Base-by-base conservation (phyloP, 2,329 filamentous ascomycete species). In the Stachybotrys echinatus region DNA sequence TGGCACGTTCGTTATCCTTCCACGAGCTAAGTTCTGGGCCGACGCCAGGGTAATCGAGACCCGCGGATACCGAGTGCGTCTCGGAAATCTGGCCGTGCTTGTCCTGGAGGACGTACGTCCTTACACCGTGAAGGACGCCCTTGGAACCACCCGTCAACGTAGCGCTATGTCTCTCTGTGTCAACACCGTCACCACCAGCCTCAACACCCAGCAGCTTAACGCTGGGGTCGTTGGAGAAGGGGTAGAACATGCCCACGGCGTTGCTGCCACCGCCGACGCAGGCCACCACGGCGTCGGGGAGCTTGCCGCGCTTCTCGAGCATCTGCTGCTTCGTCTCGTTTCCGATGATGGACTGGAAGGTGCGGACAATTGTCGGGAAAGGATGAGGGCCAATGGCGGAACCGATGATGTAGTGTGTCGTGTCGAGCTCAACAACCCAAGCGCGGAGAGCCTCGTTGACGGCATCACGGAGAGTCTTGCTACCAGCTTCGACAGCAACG, bases 351-450 rank as follows among this genome's bases (percentile, higher is more conserved):
- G 88, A 94, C 73, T 97, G 94, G 84, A 99, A 96, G 0, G 92
- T 96, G 53, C 94, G 86, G 48, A 97, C 94, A 55, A 97, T 97
- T 47, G 90, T 95, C 1, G 94, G 94, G 85, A 96, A 97, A 12
- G 94, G 94, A 68, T 99, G 94, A 45, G 94, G 94, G 0, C 94
- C 94, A 60, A 99, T 99, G 42, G 94, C 94, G 17, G 91, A 96
- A 50, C 94, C 94, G 61, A 99, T 95, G 61, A 97, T 94, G 76
- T 97, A 99, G 77, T 99, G 94, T 0, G 94, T 97, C 18, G 89
- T 95, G 61, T 92, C 85, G 17, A 99, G 87, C 58, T 92, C 81
- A 50, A 92, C 88, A 18, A 99, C 92, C 94, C 94, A 99, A 54
- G 89, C 85, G 43, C 94, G 88, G 63, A 99, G 75, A 19, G 94